Base-by-base conservation (phyloP, 441 rosid species). In the Syzygium syzygioides region DNA sequence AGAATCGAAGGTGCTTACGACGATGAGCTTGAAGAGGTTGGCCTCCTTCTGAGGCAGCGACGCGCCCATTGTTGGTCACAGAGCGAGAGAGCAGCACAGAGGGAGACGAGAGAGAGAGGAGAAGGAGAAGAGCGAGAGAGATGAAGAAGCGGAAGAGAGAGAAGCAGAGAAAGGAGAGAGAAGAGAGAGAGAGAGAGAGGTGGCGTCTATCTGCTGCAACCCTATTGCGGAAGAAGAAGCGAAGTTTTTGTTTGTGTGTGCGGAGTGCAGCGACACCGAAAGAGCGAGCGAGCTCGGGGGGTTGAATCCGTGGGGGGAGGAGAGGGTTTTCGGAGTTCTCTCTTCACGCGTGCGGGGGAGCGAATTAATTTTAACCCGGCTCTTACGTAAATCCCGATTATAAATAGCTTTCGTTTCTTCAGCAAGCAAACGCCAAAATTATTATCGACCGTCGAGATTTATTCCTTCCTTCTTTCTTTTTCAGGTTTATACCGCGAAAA, bases 21-120 rank as follows among this genome's bases (percentile, higher is more conserved):
- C 99, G 94, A 98, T 98, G 97, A 96, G 97, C 93, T 98, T 98
- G 96, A 98, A 98, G 94, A 96, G 99, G 93, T 96, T 98, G 89
- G 99, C 99, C 94, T 98, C 99, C 93, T 98, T 98, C 80, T 98
- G 94, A 93, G 99, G 99, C 94, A 98, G 94, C 71, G 99, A 95
- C 89, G 99, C 97, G 80, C 99, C 99, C 99, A 97, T 97, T 94
- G 91, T 79, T 88, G 55, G 14, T 4, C 11, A 9, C 32, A 13
- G 34, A 59, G 48, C 48, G 79, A 41, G 30, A 87, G 84, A 41
- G n/a, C 8, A 37, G 57, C 41, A 55, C 32, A 55, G 64, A 34
- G 17, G 53, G 76, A 32, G 71, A 66, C 30, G 89, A 86, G 62
- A 55, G 85, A 54, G 59, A 13, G 50, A 45, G 34, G 85, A 90